A percentile compares a stretch with the other conserved stretches of the same genome.
These are phyloP conservation scores for Eucommia ulmoides DNA, from an alignment of 257 asterid species.

Conservation along the genomic window DNA sequence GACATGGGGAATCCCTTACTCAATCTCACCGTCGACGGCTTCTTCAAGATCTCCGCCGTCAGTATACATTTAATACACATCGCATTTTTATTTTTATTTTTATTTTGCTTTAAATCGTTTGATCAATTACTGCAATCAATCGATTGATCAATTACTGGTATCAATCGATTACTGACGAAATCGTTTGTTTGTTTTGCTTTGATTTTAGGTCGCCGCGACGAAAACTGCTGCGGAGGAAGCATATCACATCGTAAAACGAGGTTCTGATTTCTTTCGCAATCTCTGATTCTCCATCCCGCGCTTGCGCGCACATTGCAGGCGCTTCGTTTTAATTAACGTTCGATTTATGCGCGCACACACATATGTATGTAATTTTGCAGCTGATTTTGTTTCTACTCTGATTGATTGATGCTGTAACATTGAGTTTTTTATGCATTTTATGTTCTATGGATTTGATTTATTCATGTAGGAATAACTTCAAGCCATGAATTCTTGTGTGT, in stretches of 20 bases:
- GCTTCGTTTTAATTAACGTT: background rate
- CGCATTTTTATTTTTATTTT: background rate
- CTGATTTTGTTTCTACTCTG: background rate
- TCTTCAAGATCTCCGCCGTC: conserved; percentile 71
- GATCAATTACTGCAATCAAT: background rate
- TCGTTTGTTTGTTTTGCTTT: background rate
- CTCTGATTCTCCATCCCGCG: background rate
- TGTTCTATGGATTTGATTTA: no score
- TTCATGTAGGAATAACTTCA: no score
- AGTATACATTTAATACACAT: no score
- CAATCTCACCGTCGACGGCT: conserved; percentile 59
- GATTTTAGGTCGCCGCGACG: conserved; percentile 21
- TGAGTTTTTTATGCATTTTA: no score
- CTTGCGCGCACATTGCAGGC: background rate
- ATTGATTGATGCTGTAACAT: no score
- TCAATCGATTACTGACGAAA: no score
- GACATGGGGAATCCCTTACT: conserved; percentile 70
- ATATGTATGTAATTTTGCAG: background rate
- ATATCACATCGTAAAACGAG: conserved; percentile 39
- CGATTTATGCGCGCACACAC: background rate
- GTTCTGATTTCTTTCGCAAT: conserved; percentile 12
- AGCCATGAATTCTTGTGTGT: no score
- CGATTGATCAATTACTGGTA: no score
- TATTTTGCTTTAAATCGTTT: background rate
- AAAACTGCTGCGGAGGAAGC: conserved; percentile 70